Base-by-base conservation (phyloP, 805 yeast species). In the Wickerhamomyces strasburgensis region DNA sequence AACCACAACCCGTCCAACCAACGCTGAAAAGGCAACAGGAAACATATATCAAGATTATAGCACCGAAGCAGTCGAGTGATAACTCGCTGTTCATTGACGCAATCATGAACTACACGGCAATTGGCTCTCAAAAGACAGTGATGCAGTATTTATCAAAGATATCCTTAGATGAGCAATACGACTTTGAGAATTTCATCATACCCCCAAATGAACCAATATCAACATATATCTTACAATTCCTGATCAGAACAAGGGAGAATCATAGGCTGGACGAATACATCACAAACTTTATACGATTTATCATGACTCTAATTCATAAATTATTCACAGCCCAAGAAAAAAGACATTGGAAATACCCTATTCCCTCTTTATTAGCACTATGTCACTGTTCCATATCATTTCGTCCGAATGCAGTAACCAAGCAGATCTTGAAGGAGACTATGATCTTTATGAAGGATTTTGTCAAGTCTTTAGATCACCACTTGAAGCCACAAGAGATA, bases 301-400 rank as follows among this genome's bases (percentile, higher is more conserved):
- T 71, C 13, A 31, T 60, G 5, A 37, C 43, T 5, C 57, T 70
- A 25, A 46, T 61, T 11, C 57, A 14, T 35, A 16, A 30, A 19
- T 29, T 29, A 6, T 30, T 32, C 35, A 24, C 21, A 4, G 11
- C 27, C 8, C 16, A 28, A 4, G 24, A 21, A 10, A 11, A 16
- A 4, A 14, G 14, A 11, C 33, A 42, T 13, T 40, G 35, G 14
- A 35, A 41, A 13, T 32, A 43, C 21, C 56, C 79, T 0, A 62
- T 79, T 3, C 93, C 93, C 2, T 81, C 78, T 51, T 44, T 84
- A 11, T 51, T 81, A 2, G 66, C 83, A 1, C 47, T 84, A 27
- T 60, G 82, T 27, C 76, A 76, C 46, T 73, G 74, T 35, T 51
- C 76, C 1, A 55, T 81, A 5, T 66, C 58, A 15, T 84, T 78